Base-by-base conservation (phyloP, 2,329 filamentous ascomycete genomes). In the Plenodomus lindquistii region DNA sequence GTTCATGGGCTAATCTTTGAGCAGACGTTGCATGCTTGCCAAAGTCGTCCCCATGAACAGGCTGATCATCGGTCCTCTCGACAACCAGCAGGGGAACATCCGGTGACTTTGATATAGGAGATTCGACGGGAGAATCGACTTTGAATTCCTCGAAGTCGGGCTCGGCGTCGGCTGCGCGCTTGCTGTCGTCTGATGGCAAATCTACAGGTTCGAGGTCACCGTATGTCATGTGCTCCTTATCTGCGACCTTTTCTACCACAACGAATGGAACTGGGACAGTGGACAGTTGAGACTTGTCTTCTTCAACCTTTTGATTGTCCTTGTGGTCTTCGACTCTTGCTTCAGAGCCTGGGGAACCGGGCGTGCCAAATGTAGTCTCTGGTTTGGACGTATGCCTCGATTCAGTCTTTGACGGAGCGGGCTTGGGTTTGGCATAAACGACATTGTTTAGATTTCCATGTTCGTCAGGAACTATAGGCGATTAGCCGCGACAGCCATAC, bases 361-460 rank as follows among this genome's bases (percentile, higher is more conserved):
- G 17, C 20, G 42, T 24, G 15, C n/a, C 20, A n/a, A 42, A 34
- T 3, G 36, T 7, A 10, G 21, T 24, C 35, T 49, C 36, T n/a
- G 35, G 17, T 4, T 29, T 15, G 3, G 46, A 44, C 3, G 46
- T 31, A 24, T 17, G 44, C 31, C 46, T 46, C 29, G 40, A 20
- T n/a, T 18, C 20, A 15, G 50, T 38, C n/a, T 20, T 24, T 8
- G 21, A 24, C 0, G 42, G 17, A 8, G 35, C 21, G 18, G 38
- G 17, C 9, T 42, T 10, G 20, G 46, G 22, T 29, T 65, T 66
- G 34, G 76, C 71, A 24, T 68, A 55, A 17, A 81, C 61, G 38
- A 80, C 61, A 57, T 83, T 84, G 70, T 83, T 83, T 54, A 73
- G 70, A 59, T 82, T 81, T 38, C 81, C 81, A 7, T 60, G 54